phyloP scores from a whole-genome alignment of 176 grass and related monocot species.

The Oryza longistaminata region DNA sequence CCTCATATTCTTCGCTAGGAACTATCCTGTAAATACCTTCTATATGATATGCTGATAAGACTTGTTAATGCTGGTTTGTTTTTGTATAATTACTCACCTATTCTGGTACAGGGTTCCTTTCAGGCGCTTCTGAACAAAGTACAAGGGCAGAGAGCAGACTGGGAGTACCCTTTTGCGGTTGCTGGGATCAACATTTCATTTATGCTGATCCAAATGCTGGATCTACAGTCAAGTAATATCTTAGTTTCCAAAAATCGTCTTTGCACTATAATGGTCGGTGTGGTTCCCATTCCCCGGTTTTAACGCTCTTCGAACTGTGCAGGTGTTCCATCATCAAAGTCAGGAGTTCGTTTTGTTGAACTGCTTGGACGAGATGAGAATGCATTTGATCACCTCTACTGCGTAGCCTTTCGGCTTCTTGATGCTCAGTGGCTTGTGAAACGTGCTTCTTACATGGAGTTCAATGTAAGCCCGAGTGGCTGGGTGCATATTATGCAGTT shows the following conservation, averaged over 20 bases:
- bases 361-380: conserved; percentile 67
- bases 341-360: conserved; percentile 75
- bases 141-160: conserved; percentile 76
- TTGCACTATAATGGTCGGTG: background rate
- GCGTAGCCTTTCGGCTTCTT: conserved; percentile 81
- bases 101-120: conserved; percentile 59
- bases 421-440: conserved; percentile 94
- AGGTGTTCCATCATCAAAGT: conserved; percentile 69
- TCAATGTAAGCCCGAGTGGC: conserved; percentile 56
- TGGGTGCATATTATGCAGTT: background rate
- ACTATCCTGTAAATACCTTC: conserved; percentile 63
- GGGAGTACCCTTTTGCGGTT: conserved; percentile 98
- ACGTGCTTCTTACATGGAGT: conserved; percentile 96
- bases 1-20: conserved; percentile 89
- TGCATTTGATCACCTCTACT: conserved; percentile 89
- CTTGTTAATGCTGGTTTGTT: background rate
- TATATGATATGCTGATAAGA: conserved; percentile 11
- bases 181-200: conserved; percentile 97
- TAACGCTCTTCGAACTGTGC: background rate
- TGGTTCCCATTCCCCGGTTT: background rate
- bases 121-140: conserved; percentile 77
- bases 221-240: conserved; percentile 73
- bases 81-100: background rate
- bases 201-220: conserved; percentile 93
- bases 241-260: background rate